Evolutionary conservation across 2,329 filamentous ascomycete genomes (phyloP).

Genomic region (Zymoseptoria crescenta): DNA sequence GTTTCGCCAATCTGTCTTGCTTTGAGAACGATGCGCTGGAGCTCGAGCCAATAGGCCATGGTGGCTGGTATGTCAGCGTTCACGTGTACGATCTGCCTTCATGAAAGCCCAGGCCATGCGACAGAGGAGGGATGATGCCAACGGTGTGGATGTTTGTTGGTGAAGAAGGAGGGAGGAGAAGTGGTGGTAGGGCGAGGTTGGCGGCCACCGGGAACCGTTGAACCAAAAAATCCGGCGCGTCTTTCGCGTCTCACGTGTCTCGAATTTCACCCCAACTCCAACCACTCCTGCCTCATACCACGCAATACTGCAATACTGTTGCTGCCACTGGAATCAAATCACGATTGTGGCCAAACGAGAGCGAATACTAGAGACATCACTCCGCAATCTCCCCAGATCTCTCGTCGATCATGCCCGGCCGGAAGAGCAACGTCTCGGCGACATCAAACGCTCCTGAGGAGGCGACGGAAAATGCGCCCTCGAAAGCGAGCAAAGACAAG

Average conservation of each 20-base stretch:
- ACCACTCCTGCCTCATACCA: not conserved
- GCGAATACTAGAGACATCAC: not conserved
- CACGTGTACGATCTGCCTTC: not conserved
- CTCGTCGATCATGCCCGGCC: conserved; percentile 35
- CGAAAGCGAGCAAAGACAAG: conserved; percentile 18
- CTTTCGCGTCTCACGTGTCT: conserved; percentile 5
- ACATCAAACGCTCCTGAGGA: conserved; percentile 33
- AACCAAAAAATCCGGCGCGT: not conserved
- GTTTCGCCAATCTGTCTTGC: not conserved
- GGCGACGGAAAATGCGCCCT: conserved; percentile 23
- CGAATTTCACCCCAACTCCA: not conserved
- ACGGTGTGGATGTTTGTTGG: not conserved
- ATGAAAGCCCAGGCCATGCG: not conserved
- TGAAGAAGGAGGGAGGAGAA: not conserved
- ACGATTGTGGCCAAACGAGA: not conserved
- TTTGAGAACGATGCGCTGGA: not conserved
- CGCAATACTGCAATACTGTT: not conserved
- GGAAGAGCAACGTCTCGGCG: conserved; percentile 40
- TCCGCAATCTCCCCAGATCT: not conserved
- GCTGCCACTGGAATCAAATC: not conserved
- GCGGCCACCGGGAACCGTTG: not conserved
- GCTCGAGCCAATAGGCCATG: not conserved
- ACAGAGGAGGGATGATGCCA: not conserved
- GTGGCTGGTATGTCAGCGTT: not conserved
- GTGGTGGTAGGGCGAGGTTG: not conserved